Evolutionary conservation across 225 moss, liverwort and hornwort species (phyloP).

Genomic region (Ulota crispa): DNA sequence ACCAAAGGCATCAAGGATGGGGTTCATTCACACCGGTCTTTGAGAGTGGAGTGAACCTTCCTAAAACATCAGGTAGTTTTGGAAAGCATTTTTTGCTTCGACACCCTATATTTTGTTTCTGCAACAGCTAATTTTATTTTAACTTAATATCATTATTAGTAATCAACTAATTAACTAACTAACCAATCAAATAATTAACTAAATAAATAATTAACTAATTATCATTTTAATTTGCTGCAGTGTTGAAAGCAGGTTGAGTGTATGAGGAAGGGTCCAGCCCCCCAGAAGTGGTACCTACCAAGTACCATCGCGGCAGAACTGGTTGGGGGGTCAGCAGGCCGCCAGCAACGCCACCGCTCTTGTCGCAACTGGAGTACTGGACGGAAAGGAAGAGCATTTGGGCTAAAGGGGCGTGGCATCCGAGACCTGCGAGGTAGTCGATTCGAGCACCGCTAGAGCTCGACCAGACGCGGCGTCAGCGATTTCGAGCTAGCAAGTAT

Average conservation of each 20-base stretch:
- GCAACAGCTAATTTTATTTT: too few species aligned
- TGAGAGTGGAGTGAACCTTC: too few species aligned
- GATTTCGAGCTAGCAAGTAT: neutral
- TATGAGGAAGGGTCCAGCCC: neutral
- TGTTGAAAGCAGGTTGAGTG: neutral
- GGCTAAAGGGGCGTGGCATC: neutral
- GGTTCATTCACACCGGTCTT: too few species aligned
- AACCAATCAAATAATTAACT: too few species aligned
- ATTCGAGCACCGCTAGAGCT: neutral
- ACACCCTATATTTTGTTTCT: too few species aligned
- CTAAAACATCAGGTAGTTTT: too few species aligned
- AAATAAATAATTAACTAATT: too few species aligned
- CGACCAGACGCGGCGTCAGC: neutral
- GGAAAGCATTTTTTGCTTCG: too few species aligned
- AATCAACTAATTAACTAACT: too few species aligned
- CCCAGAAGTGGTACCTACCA: neutral
- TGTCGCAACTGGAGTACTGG: neutral
- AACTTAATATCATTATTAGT: too few species aligned
- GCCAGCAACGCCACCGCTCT: slow-evolving; percentile 27
- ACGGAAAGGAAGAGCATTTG: neutral
- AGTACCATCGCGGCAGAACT: neutral
- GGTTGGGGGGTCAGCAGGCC: neutral
- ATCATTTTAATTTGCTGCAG: too few species aligned
- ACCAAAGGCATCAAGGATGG: too few species aligned
- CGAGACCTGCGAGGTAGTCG: neutral